Evolutionary conservation across 495 filamentous ascomycete genomes (phyloP).

Genomic region (Oidiodendron maius): DNA sequence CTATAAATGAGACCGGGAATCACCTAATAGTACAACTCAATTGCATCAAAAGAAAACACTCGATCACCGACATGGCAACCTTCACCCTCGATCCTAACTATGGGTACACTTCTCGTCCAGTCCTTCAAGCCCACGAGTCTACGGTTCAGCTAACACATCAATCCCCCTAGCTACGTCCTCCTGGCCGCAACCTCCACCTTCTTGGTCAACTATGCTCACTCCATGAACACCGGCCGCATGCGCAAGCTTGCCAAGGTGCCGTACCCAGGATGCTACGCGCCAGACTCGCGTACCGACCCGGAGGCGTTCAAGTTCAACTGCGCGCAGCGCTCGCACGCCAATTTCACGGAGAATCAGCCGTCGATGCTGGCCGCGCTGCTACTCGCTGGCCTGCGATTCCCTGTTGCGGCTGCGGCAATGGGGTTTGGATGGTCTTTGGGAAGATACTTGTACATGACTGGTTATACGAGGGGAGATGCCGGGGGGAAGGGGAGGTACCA

Average conservation of each 20-base stretch:
- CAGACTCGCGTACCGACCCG: slow-evolving; percentile 30
- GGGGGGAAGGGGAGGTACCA: slow-evolving; percentile 41
- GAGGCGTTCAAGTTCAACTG: slow-evolving; percentile 48
- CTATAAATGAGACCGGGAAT: too few relatives aligned
- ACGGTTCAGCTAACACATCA: neutral
- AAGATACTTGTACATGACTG: slow-evolving; percentile 41
- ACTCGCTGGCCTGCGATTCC: slow-evolving; percentile 41
- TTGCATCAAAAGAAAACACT: neutral
- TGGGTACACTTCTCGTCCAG: slow-evolving; percentile 12
- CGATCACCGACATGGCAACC: slow-evolving; percentile 16
- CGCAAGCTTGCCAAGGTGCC: slow-evolving; percentile 42
- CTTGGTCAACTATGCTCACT: slow-evolving; percentile 41
- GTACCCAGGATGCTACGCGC: slow-evolving; percentile 48
- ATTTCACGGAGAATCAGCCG: slow-evolving; percentile 48
- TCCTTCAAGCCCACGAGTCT: neutral
- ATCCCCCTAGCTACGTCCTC: slow-evolving; percentile 35
- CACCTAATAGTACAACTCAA: neutral
- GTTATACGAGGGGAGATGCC: slow-evolving; percentile 41
- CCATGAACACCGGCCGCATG: slow-evolving; percentile 27
- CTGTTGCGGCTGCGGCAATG: slow-evolving; percentile 35
- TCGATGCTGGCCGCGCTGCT: slow-evolving; percentile 41
- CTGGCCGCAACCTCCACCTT: slow-evolving; percentile 44
- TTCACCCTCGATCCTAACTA: slow-evolving; percentile 20
- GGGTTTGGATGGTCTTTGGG: slow-evolving; percentile 37
- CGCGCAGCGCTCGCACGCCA: slow-evolving; percentile 52